Base-by-base conservation (phyloP, 2,329 filamentous ascomycete genomes). In the Phoma sp. region DNA sequence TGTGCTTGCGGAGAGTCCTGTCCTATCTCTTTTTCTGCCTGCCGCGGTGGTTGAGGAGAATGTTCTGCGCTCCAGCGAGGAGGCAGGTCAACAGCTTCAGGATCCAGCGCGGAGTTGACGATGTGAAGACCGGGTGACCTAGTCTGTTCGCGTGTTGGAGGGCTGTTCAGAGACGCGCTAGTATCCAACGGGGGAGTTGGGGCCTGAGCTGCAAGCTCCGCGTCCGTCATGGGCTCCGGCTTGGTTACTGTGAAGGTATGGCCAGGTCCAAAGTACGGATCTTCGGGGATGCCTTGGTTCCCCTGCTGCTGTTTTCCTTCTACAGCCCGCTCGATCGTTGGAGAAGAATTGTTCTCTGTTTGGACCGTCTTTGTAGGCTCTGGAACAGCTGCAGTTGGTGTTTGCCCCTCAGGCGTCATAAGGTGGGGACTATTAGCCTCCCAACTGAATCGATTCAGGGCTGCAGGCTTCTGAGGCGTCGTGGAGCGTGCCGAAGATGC, bases 71-170 rank as follows among this genome's bases (percentile, higher is more conserved):
- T 73, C 9, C 72, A 61, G 30, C 72, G 71, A 33, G 69, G 69
- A 26, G 73, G 72, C 15, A 74, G 56, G 47, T 75, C 72, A 2
- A 74, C 71, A n/a, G 73, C 72, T 54, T 75, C 72, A 11, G 71
- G 71, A 34, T 73, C 57, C 10, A 64, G 33, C 32, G 69, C 72
- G 15, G 75, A 71, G 49, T 81, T 81, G 38, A 80, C 74, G 20
- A 80, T 74, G 47, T 80, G 77, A 33, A 80, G 66, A 3, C 73
- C 73, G 17, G 67, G 59, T 15, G 66, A 59, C 37, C 66, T 66
- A 18, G 66, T 65, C 5, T 54, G 54, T 38, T 67, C 64, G 21
- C 56, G 60, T 11, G 57, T 57, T 21, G 65, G 62, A 18, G 53
- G 53, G 32, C 64, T 71, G 10, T 42, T 14, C 6, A 61, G 42